Evolutionary conservation across 2,329 filamentous ascomycete genomes (phyloP).

Genomic region (Fusarium fracticaudum): DNA sequence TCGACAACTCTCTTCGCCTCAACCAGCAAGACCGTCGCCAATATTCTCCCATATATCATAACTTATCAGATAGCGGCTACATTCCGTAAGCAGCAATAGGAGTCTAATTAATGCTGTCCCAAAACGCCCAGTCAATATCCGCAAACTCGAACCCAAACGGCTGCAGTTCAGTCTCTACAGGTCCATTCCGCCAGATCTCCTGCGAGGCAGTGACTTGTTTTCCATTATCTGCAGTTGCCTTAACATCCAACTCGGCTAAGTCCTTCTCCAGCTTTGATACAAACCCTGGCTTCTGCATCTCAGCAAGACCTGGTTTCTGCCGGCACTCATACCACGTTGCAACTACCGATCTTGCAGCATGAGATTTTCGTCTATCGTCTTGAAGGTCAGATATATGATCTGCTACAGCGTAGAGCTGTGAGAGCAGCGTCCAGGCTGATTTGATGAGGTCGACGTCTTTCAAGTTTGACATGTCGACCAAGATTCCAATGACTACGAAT

Average conservation of each 20-base stretch:
- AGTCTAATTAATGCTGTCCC: slow-evolving; percentile 14
- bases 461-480: slow-evolving; percentile 12
- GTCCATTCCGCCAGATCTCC: not conserved
- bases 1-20: too few species aligned
- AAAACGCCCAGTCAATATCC: slow-evolving; percentile 24
- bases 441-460: not conserved
- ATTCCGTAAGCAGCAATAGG: too few species aligned
- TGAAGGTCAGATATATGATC: not conserved
- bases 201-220: not conserved
- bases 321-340: slow-evolving; percentile 19
- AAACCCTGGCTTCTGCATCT: slow-evolving; percentile 7
- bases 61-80: too few species aligned
- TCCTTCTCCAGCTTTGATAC: not conserved
- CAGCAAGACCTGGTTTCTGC: not conserved
- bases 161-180: not conserved
- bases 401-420: not conserved
- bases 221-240: rapidly evolving
- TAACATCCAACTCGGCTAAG: not conserved
- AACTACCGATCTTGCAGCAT: slow-evolving; percentile 16
- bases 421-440: slow-evolving; percentile 4
- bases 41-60: too few species aligned
- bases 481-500: slow-evolving; percentile 1
- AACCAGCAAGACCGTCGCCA: too few species aligned
- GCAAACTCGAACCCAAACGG: slow-evolving; percentile 25
- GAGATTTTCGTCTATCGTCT: slow-evolving; percentile 5